These are phyloP conservation scores for Carex pumila DNA, from an alignment of 176 grass and related monocot species.

Conservation along the genomic window DNA sequence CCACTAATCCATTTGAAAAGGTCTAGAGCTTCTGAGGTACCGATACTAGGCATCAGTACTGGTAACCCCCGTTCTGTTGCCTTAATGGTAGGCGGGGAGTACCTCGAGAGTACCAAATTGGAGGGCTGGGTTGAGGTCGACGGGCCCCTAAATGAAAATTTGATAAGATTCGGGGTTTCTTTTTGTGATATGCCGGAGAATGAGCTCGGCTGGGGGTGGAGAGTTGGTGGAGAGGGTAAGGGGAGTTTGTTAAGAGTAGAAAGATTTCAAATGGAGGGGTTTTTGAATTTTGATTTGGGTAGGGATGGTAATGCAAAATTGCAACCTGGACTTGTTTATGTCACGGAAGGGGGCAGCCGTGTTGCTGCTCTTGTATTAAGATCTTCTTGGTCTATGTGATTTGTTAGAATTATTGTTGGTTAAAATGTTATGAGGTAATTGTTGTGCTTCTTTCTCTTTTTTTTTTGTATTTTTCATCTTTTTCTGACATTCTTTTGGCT, in stretches of 20 bases:
- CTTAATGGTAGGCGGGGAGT: constrained; percentile 23
- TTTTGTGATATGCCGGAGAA: constrained; percentile 22
- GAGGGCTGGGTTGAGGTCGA: constrained; percentile 28
- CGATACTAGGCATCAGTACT: not conserved
- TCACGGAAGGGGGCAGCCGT: constrained; percentile 8
- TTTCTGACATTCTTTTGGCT: not conserved
- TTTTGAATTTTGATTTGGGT: constrained; percentile 31
- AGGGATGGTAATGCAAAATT: constrained; percentile 17
- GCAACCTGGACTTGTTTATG: constrained; percentile 32
- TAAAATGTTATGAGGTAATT: not conserved
- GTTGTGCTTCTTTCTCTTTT: not conserved
- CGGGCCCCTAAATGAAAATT: not conserved
- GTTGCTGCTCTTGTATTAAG: constrained; percentile 20
- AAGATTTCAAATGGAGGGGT: constrained; percentile 32
- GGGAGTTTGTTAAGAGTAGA: not conserved
- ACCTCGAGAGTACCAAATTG: constrained; percentile 17
- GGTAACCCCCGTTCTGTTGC: constrained; percentile 11
- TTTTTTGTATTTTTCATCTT: not conserved
- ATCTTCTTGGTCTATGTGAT: constrained; percentile 35
- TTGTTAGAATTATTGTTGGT: not conserved
- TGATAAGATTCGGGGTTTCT: constrained; percentile 28
- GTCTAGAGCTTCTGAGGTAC: constrained; percentile 5
- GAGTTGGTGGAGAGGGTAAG: not conserved
- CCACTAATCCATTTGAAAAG: constrained; percentile 18
- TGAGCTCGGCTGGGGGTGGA: constrained; percentile 31